Evolutionary conservation across 108 stramenopile genomes (phyloP).

Genomic region (Discostella pseudostelligera): DNA sequence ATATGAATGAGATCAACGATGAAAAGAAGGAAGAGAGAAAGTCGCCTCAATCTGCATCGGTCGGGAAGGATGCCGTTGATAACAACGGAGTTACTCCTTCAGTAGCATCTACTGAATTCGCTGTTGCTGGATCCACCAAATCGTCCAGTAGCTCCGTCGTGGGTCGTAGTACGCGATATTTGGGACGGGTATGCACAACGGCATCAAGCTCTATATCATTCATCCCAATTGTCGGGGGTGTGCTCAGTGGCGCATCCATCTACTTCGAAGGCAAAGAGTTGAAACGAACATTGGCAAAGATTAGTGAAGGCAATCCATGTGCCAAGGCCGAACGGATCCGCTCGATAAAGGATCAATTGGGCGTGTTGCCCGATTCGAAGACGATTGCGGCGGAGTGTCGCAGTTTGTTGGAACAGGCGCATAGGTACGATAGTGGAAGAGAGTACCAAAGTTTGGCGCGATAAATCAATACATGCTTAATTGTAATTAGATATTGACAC

Average conservation of each 20-base stretch:
- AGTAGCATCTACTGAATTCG: background rate
- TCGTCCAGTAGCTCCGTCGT: slow-evolving; percentile 11
- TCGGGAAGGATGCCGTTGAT: slow-evolving; percentile 3
- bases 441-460: too few relatives aligned
- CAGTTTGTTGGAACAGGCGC: slow-evolving; percentile 26
- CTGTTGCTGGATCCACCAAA: background rate
- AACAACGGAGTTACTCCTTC: background rate
- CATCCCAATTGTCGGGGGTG: slow-evolving; percentile 36
- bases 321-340: slow-evolving; percentile 34
- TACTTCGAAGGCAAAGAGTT: slow-evolving; percentile 39
- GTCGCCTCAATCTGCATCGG: background rate
- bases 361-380: slow-evolving; percentile 32
- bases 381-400: slow-evolving; percentile 42
- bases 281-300: slow-evolving; percentile 30
- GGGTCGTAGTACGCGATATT: slow-evolving; percentile 31
- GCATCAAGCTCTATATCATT: slow-evolving; percentile 23
- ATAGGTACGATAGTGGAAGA: background rate
- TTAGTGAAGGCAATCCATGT: slow-evolving; percentile 45
- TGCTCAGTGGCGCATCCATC: slow-evolving; percentile 36
- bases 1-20: background rate
- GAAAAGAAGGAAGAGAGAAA: slow-evolving; percentile 1
- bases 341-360: slow-evolving; percentile 27
- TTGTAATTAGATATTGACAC: too few relatives aligned
- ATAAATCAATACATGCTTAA: too few relatives aligned
- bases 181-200: slow-evolving; percentile 36